Evolutionary conservation across 1,284 basidiomycete species (phyloP), one percentile per base, ranked within the genome.

Genomic region (Sphaerobolus stellatus): DNA sequence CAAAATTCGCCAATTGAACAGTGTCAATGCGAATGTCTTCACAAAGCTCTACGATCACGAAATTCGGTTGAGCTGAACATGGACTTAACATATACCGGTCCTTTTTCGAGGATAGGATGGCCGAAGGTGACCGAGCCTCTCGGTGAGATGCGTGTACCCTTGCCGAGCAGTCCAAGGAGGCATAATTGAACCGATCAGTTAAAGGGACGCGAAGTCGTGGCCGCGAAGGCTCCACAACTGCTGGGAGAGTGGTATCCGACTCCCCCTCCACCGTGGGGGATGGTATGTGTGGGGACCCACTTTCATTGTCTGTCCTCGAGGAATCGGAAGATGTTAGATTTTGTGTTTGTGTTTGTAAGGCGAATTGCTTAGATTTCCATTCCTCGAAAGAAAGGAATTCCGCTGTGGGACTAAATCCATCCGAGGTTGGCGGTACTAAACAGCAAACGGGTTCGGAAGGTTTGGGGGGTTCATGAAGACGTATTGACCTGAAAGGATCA

Each of bases 21-120:
- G 94, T 96, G 69, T 99, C 95, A 64, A 98, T 93, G 34, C 90
- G 79, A 62, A 99, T 94, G 68, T 98, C 96, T 62, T 98, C 95
- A 73, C 97, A 99, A 5, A 98, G 83, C 71, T 99, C 97, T 41
- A 98, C 88, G 27, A 98, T 85, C 20, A 98, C 90, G 70, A 87
- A 98, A 65, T 97, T 92, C 28, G 79, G 75, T 57, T 78, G 71
- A 53, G 78, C 75, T 25, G 81, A 80, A 66, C 97, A 99, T 0
- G 96, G 96, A 51, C 90, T 94, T 59, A 98, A 87, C 96, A 99
- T 97, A 77, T 99, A 99, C 59, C 87, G 77, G 71, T 99, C 96
- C 68, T 89, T 90, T 72, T 94, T 95, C 50, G 88, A 89, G 48
- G 90, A 90, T 2, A 99, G 79, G 54, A 99, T 90, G 0, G 90